A percentile compares a stretch with the other conserved stretches of the same genome.
phyloP scores from a whole-genome alignment of 805 yeast species.

The Kluyveromyces aestuarii region DNA sequence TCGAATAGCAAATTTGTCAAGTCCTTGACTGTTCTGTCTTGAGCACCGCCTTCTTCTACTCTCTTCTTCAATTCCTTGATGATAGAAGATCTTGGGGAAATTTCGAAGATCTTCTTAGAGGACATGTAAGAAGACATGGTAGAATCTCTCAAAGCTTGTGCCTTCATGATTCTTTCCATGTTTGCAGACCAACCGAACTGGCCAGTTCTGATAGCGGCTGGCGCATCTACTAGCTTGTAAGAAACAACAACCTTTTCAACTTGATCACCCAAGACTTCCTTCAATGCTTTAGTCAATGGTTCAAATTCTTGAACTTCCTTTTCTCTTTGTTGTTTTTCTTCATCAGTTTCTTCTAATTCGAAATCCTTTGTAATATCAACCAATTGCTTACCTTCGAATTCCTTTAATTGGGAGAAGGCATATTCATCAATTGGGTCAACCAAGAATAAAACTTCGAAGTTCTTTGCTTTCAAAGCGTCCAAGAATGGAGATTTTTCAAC shows the following conservation, averaged over 20 bases:
- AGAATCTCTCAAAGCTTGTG: conserved; percentile 98
- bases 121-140: conserved; percentile 99
- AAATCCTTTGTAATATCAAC: conserved; percentile 99
- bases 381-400: conserved; percentile 97
- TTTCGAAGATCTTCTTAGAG: conserved; percentile 97
- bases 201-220: conserved; percentile 99
- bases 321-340: conserved; percentile 93
- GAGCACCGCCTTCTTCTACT: conserved; percentile 95
- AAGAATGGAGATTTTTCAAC: conserved; percentile 99
- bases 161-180: conserved; percentile 99
- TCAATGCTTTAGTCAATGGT: conserved; percentile 88
- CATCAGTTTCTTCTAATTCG: conserved; percentile 97
- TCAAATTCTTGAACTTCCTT: conserved; percentile 86
- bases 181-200: conserved; percentile 99
- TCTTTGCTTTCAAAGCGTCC: conserved; percentile 96
- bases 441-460: conserved; percentile 94
- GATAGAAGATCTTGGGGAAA: conserved; percentile 93
- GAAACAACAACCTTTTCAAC: conserved; percentile 99
- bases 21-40: conserved; percentile 97
- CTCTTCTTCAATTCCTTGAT: conserved; percentile 92
- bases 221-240: conserved; percentile 94
- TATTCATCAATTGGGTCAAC: conserved; percentile 99
- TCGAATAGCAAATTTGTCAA: conserved; percentile 92
- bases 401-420: conserved; percentile 98
- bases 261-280: conserved; percentile 95